phyloP scores from a whole-genome alignment of 306 rosid species.

The Vigna hirtella region DNA sequence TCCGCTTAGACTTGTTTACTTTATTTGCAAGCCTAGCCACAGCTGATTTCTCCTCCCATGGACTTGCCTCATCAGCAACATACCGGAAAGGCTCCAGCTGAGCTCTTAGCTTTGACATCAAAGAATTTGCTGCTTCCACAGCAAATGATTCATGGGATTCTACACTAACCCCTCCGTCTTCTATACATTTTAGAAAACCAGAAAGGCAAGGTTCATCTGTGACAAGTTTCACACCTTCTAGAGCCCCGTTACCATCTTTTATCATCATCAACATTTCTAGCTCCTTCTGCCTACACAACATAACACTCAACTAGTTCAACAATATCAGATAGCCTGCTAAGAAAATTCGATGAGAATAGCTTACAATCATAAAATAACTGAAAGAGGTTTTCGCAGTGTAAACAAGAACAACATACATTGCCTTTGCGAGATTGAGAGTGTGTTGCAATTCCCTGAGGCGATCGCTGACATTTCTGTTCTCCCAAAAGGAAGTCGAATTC shows the following conservation, averaged over 20 bases:
- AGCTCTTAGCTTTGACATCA: slow-evolving; percentile 65
- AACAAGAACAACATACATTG: slow-evolving; percentile 57
- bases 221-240: slow-evolving; percentile 45
- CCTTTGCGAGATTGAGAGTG: slow-evolving; percentile 69
- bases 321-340: slow-evolving; percentile 22
- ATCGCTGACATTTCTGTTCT: slow-evolving; percentile 55
- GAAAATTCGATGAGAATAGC: neutral
- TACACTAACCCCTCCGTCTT: slow-evolving; percentile 55
- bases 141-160: slow-evolving; percentile 70
- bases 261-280: slow-evolving; percentile 66
- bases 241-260: slow-evolving; percentile 55
- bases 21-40: slow-evolving; percentile 59
- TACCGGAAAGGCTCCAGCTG: slow-evolving; percentile 73
- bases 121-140: slow-evolving; percentile 64
- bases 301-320: slow-evolving; percentile 9
- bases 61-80: slow-evolving; percentile 60
- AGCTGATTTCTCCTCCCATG: slow-evolving; percentile 86
- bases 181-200: slow-evolving; percentile 50
- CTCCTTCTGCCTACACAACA: slow-evolving; percentile 71
- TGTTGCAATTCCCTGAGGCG: slow-evolving; percentile 65
- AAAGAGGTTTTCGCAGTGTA: neutral
- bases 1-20: slow-evolving; percentile 62
- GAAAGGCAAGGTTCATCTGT: slow-evolving; percentile 42
- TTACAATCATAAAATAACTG: neutral
- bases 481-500: slow-evolving; percentile 72